These are phyloP conservation scores for Agrocybe pediades DNA, from an alignment of 768 basidiomycete genomes.

Conservation along the genomic window DNA sequence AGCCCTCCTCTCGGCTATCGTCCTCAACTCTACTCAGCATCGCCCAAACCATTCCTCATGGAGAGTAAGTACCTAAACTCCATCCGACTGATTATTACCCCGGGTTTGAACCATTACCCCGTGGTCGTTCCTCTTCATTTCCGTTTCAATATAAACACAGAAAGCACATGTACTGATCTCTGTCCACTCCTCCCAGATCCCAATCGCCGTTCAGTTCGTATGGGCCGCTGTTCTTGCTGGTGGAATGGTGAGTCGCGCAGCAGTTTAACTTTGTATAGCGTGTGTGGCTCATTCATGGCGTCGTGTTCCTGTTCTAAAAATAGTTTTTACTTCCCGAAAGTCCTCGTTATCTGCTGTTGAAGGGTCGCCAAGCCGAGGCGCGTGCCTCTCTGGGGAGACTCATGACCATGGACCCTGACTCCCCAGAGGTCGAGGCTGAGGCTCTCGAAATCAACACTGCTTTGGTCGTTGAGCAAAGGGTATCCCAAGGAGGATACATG, in stretches of 20 bases:
- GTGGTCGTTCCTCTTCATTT: not conserved
- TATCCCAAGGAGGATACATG: constrained; percentile 58
- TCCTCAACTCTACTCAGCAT: constrained; percentile 65
- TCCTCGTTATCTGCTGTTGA: constrained; percentile 77
- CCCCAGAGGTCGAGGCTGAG: constrained; percentile 57
- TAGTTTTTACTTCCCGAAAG: constrained; percentile 19
- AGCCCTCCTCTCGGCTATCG: constrained; percentile 65
- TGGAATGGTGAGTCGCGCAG: constrained; percentile 65
- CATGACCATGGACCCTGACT: constrained; percentile 47
- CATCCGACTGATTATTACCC: not conserved
- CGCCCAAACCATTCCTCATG: constrained; percentile 48
- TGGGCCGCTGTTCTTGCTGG: constrained; percentile 72
- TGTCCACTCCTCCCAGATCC: constrained; percentile 41
- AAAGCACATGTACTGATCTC: constrained; percentile 7
- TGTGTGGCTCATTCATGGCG: too few species aligned
- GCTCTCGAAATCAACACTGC: constrained; percentile 47
- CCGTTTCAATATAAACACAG: not conserved
- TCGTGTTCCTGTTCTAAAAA: constrained; percentile 1
- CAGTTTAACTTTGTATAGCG: constrained; percentile 28
- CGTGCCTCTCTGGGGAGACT: constrained; percentile 61
- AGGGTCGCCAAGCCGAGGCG: constrained; percentile 58
- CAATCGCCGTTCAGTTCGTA: constrained; percentile 74
- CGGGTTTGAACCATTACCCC: not conserved
- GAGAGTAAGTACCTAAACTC: constrained; percentile 18
- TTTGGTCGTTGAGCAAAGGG: constrained; percentile 58